These are phyloP conservation scores for Erigeron canadensis DNA, from an alignment of 129 eudicot genomes.

Conservation along the genomic window DNA sequence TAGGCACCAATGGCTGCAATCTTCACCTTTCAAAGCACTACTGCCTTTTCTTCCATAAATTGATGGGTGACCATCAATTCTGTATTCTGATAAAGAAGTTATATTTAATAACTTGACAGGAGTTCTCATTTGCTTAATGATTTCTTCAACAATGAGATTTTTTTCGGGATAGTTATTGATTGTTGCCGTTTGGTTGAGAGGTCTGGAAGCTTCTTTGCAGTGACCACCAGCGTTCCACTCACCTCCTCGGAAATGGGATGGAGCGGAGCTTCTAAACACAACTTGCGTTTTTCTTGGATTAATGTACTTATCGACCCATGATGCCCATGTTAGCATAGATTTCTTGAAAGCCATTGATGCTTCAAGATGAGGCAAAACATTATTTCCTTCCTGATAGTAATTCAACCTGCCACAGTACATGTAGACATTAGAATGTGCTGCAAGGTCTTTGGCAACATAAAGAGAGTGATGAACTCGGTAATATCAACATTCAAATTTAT, in stretches of 20 bases:
- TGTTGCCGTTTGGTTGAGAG: slow-evolving; percentile 42
- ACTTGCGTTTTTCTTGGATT: slow-evolving; percentile 65
- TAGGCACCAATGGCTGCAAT: slow-evolving; percentile 99
- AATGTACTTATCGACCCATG: slow-evolving; percentile 79
- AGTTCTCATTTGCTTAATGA: slow-evolving; percentile 61
- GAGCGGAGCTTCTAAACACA: slow-evolving; percentile 79
- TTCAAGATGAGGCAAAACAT: slow-evolving; percentile 72
- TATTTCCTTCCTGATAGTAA: slow-evolving; percentile 80
- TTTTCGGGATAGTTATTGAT: slow-evolving; percentile 38
- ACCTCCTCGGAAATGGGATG: slow-evolving; percentile 96
- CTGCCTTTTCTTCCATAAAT: slow-evolving; percentile 59
- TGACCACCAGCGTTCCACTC: slow-evolving; percentile 93
- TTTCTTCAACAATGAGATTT: slow-evolving; percentile 53
- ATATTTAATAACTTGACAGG: slow-evolving; percentile 63
- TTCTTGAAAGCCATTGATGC: slow-evolving; percentile 62
- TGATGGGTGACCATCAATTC: slow-evolving; percentile 95
- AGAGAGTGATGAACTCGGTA: background rate
- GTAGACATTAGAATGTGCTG: background rate
- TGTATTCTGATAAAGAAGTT: slow-evolving; percentile 69
- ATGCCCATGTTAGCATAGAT: slow-evolving; percentile 78
- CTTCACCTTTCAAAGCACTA: slow-evolving; percentile 53
- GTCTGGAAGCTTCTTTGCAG: slow-evolving; percentile 73
- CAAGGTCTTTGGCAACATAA: background rate
- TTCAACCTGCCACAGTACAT: slow-evolving; percentile 51
- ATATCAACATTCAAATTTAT: too few species aligned